Conservation (phyloP, 441 rosid genomes). For the Gossypium gossypioides region DNA sequence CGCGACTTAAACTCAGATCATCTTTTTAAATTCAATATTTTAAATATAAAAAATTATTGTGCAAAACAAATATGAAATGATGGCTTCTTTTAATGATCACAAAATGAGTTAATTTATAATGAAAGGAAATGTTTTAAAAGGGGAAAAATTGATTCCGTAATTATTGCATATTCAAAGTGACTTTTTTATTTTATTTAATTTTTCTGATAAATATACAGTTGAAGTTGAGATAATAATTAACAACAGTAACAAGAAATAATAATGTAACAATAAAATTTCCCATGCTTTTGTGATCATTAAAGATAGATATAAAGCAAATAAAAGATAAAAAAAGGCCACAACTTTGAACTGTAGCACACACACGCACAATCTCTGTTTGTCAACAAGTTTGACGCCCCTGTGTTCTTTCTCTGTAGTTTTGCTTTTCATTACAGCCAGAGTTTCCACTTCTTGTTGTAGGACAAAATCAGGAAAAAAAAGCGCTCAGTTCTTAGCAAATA, state of each 20-base stretch:
- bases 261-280: neutral
- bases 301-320: neutral
- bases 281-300: neutral
- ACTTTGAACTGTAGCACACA: neutral
- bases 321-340: neutral
- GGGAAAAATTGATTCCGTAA: neutral
- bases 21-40: too few species aligned
- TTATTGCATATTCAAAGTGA: neutral
- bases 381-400: neutral
- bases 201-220: neutral
- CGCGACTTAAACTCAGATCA: accelerated
- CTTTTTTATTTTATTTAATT: too few species aligned
- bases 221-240: neutral
- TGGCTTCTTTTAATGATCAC: too few species aligned
- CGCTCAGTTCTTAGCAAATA: constrained; percentile 6
- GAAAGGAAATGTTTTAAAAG: neutral
- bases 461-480: neutral
- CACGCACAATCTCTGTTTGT: neutral
- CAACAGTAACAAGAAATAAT: neutral
- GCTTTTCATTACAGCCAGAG: neutral
- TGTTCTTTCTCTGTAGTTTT: neutral
- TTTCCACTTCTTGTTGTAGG: neutral
- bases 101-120: neutral
- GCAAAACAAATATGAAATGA: too few species aligned
- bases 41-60: too few species aligned